phyloP scores from a whole-genome alignment of 202 grass and related monocot species.

The Panicum hallii region DNA sequence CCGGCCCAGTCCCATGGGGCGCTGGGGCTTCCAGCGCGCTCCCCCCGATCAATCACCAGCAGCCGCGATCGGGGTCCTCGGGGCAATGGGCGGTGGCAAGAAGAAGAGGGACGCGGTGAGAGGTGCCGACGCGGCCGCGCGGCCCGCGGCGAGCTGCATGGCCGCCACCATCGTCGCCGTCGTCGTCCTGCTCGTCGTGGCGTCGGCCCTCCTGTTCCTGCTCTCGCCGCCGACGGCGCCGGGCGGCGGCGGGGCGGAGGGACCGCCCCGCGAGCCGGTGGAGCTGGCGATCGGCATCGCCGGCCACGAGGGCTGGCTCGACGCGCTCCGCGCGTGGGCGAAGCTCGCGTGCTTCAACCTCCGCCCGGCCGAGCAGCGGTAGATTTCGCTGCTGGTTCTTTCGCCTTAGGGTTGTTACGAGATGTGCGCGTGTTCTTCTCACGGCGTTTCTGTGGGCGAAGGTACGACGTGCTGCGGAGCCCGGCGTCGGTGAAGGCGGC shows the following conservation, averaged over 20 bases:
- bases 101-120: not conserved
- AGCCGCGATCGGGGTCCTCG: not conserved
- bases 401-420: no score
- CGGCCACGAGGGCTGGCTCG: conserved; percentile 60
- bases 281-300: conserved; percentile 76
- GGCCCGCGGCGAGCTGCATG: conserved; percentile 10
- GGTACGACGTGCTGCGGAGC: conserved; percentile 41
- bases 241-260: not conserved
- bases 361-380: conserved; percentile 55
- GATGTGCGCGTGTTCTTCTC: not conserved
- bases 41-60: not conserved
- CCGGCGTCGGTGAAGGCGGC: conserved; percentile 50
- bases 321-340: conserved; percentile 58
- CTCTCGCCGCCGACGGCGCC: not conserved
- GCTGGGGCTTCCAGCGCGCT: not conserved
- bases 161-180: not conserved
- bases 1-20: not conserved
- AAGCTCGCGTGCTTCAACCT: conserved; percentile 60
- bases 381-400: not conserved
- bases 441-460: not conserved
- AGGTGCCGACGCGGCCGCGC: not conserved
- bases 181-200: conserved; percentile 32
- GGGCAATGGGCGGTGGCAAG: not conserved
- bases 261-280: conserved; percentile 36
- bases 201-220: not conserved